A percentile compares a stretch with the other conserved stretches of the same genome.
Evolutionary conservation across 179 eudicot genomes (phyloP).

Genomic region (Silene noctiflora): DNA sequence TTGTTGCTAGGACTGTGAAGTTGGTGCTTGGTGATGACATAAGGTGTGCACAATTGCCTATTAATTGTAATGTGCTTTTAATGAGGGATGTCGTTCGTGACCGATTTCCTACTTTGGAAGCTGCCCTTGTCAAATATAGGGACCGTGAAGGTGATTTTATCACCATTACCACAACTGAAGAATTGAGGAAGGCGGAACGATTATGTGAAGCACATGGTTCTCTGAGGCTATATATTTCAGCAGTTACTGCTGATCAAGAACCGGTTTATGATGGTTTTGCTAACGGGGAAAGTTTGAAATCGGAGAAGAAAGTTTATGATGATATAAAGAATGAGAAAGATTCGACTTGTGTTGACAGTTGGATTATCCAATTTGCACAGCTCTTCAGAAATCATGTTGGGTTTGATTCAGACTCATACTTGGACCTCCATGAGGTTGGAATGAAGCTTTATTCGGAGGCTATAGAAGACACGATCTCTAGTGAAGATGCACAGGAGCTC

Average conservation of each 20-base stretch:
- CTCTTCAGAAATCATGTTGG: constrained; percentile 86
- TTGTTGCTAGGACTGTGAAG: constrained; percentile 57
- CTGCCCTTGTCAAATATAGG: constrained; percentile 69
- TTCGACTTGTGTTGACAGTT: constrained; percentile 48
- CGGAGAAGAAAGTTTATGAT: constrained; percentile 20
- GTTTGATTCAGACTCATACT: constrained; percentile 71
- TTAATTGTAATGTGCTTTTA: constrained; percentile 45
- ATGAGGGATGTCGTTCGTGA: constrained; percentile 72
- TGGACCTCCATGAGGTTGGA: constrained; percentile 80
- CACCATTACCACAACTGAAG: constrained; percentile 73
- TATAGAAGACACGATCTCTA: constrained; percentile 72
- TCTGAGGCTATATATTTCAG: constrained; percentile 65
- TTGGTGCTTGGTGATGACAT: constrained; percentile 81
- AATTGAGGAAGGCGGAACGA: constrained; percentile 73
- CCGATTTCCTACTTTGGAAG: constrained; percentile 66
- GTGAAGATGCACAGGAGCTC: constrained; percentile 73
- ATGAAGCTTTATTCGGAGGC: constrained; percentile 89
- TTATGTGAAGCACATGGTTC: constrained; percentile 51
- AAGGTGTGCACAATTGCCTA: constrained; percentile 70
- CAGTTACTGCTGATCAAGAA: constrained; percentile 76
- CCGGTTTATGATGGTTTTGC: constrained; percentile 53
- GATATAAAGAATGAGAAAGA: constrained; percentile 40
- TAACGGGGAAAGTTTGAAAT: constrained; percentile 15
- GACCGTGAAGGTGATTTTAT: constrained; percentile 87
- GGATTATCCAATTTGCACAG: constrained; percentile 81